Evolutionary conservation across 2,329 filamentous ascomycete species (phyloP).

Genomic region (Corniculantispora saksenae): DNA sequence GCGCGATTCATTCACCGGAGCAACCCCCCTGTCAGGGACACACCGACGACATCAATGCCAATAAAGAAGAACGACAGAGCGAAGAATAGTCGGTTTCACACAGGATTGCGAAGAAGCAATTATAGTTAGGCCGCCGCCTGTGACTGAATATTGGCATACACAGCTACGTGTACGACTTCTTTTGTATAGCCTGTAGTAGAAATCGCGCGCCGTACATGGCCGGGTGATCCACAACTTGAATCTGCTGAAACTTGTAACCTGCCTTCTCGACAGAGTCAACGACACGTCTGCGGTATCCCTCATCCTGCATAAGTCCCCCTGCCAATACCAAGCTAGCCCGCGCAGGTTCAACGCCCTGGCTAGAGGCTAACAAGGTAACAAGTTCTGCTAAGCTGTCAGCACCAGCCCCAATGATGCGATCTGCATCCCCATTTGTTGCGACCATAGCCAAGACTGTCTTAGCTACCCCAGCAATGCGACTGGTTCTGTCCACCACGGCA

Average conservation of each 20-base stretch:
- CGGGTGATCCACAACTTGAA: slow-evolving; percentile 22
- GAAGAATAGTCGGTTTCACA: background rate
- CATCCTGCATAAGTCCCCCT: slow-evolving; percentile 27
- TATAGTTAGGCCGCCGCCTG: background rate
- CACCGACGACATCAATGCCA: background rate
- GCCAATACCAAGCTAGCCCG: slow-evolving; percentile 25
- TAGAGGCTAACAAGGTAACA: slow-evolving; percentile 20
- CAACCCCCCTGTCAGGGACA: background rate
- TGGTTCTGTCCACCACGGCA: slow-evolving; percentile 18
- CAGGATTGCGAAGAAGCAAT: background rate
- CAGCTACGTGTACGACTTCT: background rate
- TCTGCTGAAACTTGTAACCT: slow-evolving; percentile 22
- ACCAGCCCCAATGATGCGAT: slow-evolving; percentile 22
- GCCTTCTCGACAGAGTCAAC: slow-evolving; percentile 15
- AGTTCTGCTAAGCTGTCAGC: slow-evolving; percentile 24
- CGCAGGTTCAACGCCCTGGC: slow-evolving; percentile 21
- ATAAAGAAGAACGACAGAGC: background rate
- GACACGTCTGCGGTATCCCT: slow-evolving; percentile 19
- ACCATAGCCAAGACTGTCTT: slow-evolving; percentile 24
- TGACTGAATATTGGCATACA: background rate
- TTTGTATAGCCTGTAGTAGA: background rate
- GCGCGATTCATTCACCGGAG: slow-evolving; percentile 8
- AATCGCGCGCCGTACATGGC: slow-evolving; percentile 22
- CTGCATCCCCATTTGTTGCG: slow-evolving; percentile 22
- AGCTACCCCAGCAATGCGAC: slow-evolving; percentile 26